A percentile compares a stretch with the other conserved stretches of the same genome.
phyloP scores from a whole-genome alignment of 306 rosid genomes.

The Prunus padus region DNA sequence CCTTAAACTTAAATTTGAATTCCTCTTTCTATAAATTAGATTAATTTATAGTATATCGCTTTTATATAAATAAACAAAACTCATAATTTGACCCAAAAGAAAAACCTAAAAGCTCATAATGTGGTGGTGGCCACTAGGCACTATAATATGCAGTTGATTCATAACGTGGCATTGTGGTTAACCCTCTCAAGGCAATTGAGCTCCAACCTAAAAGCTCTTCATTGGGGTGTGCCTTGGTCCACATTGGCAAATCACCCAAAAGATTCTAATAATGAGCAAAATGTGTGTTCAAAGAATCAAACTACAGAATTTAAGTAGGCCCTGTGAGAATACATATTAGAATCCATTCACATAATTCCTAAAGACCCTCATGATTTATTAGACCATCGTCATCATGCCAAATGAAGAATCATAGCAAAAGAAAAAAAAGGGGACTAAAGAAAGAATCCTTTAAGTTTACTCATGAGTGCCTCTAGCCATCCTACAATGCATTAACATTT shows the following conservation, averaged over 20 bases:
- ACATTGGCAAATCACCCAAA: constrained; percentile 9
- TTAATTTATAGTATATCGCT: too few species aligned
- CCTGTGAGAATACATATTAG: background rate
- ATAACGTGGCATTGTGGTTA: background rate
- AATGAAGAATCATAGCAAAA: background rate
- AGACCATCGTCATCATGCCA: constrained; percentile 6
- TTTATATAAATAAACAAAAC: too few species aligned
- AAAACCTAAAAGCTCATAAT: background rate
- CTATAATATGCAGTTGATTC: background rate
- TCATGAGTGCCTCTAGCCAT: too few species aligned
- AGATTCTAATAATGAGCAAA: constrained; percentile 7
- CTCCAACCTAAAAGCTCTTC: constrained; percentile 9
- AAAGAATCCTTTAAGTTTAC: background rate
- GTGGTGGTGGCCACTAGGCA: background rate
- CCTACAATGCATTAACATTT: background rate
- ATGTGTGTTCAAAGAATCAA: constrained; percentile 1
- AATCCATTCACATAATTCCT: background rate
- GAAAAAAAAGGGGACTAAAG: background rate
- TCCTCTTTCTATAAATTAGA: fast-evolving
- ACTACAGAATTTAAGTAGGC: background rate
- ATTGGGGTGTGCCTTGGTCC: constrained; percentile 12
- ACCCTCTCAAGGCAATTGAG: constrained; percentile 7
- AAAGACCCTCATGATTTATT: constrained; percentile 1
- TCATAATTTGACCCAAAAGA: too few species aligned
- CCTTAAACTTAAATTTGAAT: too few species aligned